A percentile compares a stretch with the other conserved stretches of the same genome.
Conservation (phyloP, 495 filamentous ascomycete genomes). For the Neurospora sp. region DNA sequence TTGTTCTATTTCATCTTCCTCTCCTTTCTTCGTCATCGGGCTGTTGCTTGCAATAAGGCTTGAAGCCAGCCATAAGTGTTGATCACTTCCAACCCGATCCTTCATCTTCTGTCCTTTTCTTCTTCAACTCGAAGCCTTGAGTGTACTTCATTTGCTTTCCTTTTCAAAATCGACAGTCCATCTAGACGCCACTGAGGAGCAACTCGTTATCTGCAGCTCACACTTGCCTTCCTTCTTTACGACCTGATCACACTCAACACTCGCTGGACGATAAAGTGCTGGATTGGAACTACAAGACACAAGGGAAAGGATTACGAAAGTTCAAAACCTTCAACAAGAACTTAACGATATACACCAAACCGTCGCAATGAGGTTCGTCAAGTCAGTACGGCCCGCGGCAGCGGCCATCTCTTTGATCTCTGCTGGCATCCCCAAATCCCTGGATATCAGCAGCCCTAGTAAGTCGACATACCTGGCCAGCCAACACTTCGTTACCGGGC, state of each 20-base stretch:
- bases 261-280: slow-evolving; percentile 18
- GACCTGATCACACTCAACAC: background rate
- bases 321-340: background rate
- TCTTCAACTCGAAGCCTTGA: background rate
- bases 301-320: background rate
- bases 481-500: background rate
- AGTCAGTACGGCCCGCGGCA: slow-evolving; percentile 19
- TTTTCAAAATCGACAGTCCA: background rate
- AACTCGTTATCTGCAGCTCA: background rate
- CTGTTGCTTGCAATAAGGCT: background rate
- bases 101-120: background rate
- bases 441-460: slow-evolving; percentile 35
- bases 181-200: background rate
- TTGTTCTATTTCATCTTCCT: background rate
- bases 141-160: background rate
- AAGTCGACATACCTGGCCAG: slow-evolving; percentile 5
- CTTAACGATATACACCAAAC: background rate
- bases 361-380: slow-evolving; percentile 21
- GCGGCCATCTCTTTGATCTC: slow-evolving; percentile 20
- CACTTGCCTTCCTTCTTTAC: slow-evolving; percentile 1
- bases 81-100: background rate
- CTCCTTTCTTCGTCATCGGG: background rate
- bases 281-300: background rate
- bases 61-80: background rate
- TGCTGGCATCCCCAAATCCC: slow-evolving; percentile 26